Evolutionary conservation across 73 alveolate genomes (phyloP), one percentile per base, ranked within the genome.

Genomic region (Paramecium sonneborni): DNA sequence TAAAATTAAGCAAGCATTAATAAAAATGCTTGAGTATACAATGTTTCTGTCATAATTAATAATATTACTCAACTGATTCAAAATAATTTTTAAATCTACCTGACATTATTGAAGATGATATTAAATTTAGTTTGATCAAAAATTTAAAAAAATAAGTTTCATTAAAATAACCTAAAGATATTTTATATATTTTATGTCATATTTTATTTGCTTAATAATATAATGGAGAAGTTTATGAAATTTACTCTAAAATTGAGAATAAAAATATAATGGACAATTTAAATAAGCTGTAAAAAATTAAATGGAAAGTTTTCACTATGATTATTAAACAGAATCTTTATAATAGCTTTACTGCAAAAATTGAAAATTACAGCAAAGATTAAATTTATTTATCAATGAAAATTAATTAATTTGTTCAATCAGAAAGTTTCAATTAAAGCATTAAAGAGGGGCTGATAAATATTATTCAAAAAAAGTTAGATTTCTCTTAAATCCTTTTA

Each of bases 371-470:
- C n/a, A 62, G 84, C 26, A 62, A 26, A 32, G 84, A 62, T 30
- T 62, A 62, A 12, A 9, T 12, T 26, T 14, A 30, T 30, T 30
- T 62, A 62, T 62, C 44, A 30, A 30, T 30, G 1, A 62, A 62
- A 1, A 62, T 62, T 12, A 62, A 32, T 62, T 12, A 62, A 62
- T 62, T 62, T 32, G 84, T 62, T 32, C 26, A 62, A 62, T 62
- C 84, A 26, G 84, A 62, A 62, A 62, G 84, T 32, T 62, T 62
- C 11, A 62, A 62, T 62, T n/a, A 62, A 32, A 62, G 84, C 11
- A 62, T 62, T 23, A 62, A 62, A 30, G 84, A 62, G 20, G 84
- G 84, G 0, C 6, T 62, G 24, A 62, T 62, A 2, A 62, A 62
- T 62, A 62, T 62, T 5, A 62, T 62, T 12, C 26, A 62, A 62